Evolutionary conservation across 108 stramenopile genomes (phyloP), one percentile per base, ranked within the genome.

Genomic region (Cylindrotheca closterium): DNA sequence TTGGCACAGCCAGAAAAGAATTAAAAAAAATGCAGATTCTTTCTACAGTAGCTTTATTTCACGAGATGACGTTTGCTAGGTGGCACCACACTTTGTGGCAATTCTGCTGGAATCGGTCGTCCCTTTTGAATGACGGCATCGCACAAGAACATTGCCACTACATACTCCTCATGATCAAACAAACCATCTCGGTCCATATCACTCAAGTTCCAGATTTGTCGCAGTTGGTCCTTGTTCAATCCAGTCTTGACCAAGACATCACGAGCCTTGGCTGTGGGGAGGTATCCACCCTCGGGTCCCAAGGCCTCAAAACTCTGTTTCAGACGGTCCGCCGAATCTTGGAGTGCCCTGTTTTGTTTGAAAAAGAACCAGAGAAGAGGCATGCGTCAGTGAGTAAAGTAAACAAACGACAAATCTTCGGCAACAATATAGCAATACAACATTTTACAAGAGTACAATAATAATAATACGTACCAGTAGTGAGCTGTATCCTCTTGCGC

Each of bases 131-230:
- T 80, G 23, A 93, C 91, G 2, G 88, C 91, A 77, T 93, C 91
- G 47, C 87, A 89, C 51, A 97, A 75, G 65, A 89, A 94, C 92
- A 92, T 93, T 51, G 96, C 96, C 21, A 97, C 88, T 0, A 93
- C 94, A 67, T 94, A 97, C 70, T 97, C 96, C 55, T 94, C 78
- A 54, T 80, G 79, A 66, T 94, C 93, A 58, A 97, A 91, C 51
- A 80, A 80, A 23, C 96, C 96, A 74, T 97, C 96, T 5, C 85
- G 73, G 68, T 97, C 96, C 63, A 97, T 86, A 66, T 95, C 96
- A 57, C 81, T 79, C 45, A 97, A 66, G 60, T 95, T 92, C 96
- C 96, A 97, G 67, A 97, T 95, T 52, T 88, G 77, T n/a, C 92
- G 87, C 60, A 97, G 78, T 54, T 89, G 89, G 18, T 90, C 89